These are phyloP conservation scores for Terfezia claveryi DNA, from an alignment of 495 filamentous ascomycete species.

Conservation along the genomic window DNA sequence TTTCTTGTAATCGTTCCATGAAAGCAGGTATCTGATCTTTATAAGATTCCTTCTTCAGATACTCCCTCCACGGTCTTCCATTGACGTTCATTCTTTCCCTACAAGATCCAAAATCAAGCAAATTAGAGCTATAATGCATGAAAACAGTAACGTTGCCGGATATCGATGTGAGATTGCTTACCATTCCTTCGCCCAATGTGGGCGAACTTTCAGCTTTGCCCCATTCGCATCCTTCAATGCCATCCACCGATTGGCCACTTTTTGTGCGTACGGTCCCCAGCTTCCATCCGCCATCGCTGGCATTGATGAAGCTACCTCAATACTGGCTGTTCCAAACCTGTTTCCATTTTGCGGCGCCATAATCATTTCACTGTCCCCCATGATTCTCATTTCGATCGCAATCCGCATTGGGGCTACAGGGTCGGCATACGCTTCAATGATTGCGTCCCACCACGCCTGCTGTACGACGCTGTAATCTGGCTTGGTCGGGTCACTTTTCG, in stretches of 20 bases:
- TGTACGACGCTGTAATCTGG: constrained; percentile 26
- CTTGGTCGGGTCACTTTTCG: constrained; percentile 18
- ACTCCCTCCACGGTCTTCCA: constrained; percentile 18
- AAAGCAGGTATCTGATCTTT: constrained; percentile 27
- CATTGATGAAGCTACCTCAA: constrained; percentile 29
- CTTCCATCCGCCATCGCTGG: constrained; percentile 23
- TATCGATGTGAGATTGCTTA: constrained; percentile 2
- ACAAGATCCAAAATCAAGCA: neutral
- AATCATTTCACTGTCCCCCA: constrained; percentile 27
- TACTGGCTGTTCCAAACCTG: constrained; percentile 25
- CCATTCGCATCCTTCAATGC: constrained; percentile 20
- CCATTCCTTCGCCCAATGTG: constrained; percentile 38
- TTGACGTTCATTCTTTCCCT: constrained; percentile 16
- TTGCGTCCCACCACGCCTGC: constrained; percentile 32
- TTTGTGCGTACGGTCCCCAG: constrained; percentile 27
- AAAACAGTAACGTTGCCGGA: neutral
- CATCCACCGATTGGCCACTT: constrained; percentile 28
- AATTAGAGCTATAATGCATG: neutral
- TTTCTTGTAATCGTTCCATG: constrained; percentile 19
- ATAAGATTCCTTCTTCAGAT: constrained; percentile 26
- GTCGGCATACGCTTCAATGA: constrained; percentile 25
- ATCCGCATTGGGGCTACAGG: constrained; percentile 28
- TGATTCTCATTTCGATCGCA: constrained; percentile 32
- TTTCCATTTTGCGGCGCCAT: constrained; percentile 33
- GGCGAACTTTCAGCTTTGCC: constrained; percentile 22